Evolutionary conservation across 768 basidiomycete genomes (phyloP), one percentile per base, ranked within the genome.

Genomic region (Auricularia sp.): DNA sequence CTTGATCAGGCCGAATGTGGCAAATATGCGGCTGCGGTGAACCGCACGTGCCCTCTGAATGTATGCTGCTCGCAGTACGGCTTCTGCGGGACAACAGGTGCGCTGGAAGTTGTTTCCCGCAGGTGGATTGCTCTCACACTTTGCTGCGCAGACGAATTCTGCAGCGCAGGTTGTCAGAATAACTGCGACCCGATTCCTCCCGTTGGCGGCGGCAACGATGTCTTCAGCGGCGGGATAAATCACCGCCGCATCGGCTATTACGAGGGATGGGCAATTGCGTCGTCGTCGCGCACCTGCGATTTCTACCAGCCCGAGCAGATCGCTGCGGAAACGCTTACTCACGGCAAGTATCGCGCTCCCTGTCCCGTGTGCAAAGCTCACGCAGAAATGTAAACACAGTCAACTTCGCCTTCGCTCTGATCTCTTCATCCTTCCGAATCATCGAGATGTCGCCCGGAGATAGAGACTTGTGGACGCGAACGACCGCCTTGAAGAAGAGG

Each of bases 41-140:
- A 61, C 61, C n/a, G n/a, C 8, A 61, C 18, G 10, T 61, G 61
- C 35, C 61, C 61, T 8, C 18, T 61, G 61, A 61, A 61, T 35
- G 61, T 61, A 18, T 61, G 61, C 61, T 61, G 61, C 34, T 61
- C 42, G 10, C 18, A 61, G 61, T 61, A 23, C 42, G 61, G 61
- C 42, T 61, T 61, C 61, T 61, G 61, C 34, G 61, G 61, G 18
- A 61, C 61, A 16, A 35, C 18, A 16, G 33, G 23, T 23, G 23
- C 23, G 23, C 23, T 23, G 23, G 23, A 23, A 23, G 23, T 23
- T 23, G 23, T 23, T 23, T 23, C 23, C 23, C 23, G 23, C 23
- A 23, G 23, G 23, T 23, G 23, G 23, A 23, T 23, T 23, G 23
- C 23, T 23, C 23, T 23, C 23, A 23, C 23, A 23, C 23, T 23